These are phyloP conservation scores for Apiospora rasikravindrae DNA, from an alignment of 2,329 filamentous ascomycete species.

Conservation along the genomic window DNA sequence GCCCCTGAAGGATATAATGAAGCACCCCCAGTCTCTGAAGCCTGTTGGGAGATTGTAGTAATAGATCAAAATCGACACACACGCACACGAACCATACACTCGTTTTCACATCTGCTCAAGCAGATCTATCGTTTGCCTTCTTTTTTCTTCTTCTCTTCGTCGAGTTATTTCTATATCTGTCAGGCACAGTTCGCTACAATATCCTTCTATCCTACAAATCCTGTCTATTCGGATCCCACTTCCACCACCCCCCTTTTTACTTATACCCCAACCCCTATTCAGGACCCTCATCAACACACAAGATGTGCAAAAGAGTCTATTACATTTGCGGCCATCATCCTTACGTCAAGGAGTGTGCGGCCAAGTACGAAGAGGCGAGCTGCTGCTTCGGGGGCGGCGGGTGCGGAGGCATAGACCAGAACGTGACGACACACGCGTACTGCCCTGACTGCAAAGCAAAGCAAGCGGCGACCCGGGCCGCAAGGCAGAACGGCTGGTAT, in stretches of 20 bases:
- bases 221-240: background rate
- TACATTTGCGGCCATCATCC: background rate
- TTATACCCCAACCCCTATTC: background rate
- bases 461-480: slow-evolving; percentile 26
- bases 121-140: background rate
- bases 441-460: background rate
- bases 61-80: background rate
- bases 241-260: background rate
- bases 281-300: background rate
- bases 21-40: background rate
- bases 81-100: background rate
- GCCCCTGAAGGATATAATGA: background rate
- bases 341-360: background rate
- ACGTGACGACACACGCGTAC: background rate
- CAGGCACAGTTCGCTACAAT: background rate
- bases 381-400: slow-evolving; percentile 1
- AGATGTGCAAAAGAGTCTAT: slow-evolving; percentile 1
- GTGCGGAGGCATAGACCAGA: background rate
- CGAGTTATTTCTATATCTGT: background rate
- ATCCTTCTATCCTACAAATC: background rate
- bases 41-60: background rate
- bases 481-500: slow-evolving; percentile 30
- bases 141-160: background rate
- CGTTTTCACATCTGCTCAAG: background rate
- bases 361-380: background rate